These are phyloP conservation scores for Phytophthora sojae DNA, from an alignment of 352 stramenopile genomes.

Conservation along the genomic window DNA sequence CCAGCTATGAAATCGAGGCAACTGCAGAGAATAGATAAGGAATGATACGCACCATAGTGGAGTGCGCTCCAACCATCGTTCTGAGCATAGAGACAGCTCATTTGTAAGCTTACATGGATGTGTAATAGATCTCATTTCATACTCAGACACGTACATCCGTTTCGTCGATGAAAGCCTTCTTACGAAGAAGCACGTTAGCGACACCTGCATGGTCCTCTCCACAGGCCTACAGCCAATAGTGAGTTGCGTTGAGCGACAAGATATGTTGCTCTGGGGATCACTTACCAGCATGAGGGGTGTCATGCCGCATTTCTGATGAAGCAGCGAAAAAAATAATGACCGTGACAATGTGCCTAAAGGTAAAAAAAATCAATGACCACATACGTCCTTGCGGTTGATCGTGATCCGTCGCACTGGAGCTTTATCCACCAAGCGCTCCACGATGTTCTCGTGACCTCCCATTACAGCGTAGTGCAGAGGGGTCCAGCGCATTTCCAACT, in stretches of 20 bases:
- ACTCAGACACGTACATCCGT: conserved; percentile 60
- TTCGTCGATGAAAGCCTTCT: conserved; percentile 83
- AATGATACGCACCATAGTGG: conserved; percentile 68
- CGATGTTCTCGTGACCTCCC: conserved; percentile 69
- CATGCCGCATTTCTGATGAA: conserved; percentile 69
- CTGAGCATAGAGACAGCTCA: conserved; percentile 34
- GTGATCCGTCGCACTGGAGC: conserved; percentile 78
- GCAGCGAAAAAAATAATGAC: conserved; percentile 2
- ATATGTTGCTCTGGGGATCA: not conserved
- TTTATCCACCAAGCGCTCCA: conserved; percentile 65
- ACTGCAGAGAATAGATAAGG: conserved; percentile 11
- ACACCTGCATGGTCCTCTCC: conserved; percentile 72
- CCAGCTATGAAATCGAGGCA: conserved; percentile 4
- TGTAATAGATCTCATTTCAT: conserved; percentile 12
- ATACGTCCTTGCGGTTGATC: conserved; percentile 81
- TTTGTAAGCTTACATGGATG: conserved; percentile 15
- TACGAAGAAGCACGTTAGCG: conserved; percentile 67
- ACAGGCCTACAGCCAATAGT: conserved; percentile 51
- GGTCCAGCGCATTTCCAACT: conserved; percentile 87
- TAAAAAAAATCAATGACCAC: conserved; percentile 13
- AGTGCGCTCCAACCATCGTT: conserved; percentile 81
- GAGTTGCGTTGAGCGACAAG: not conserved
- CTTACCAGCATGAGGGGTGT: conserved; percentile 81
- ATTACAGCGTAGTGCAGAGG: conserved; percentile 83
- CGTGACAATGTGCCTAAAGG: not conserved